A percentile compares a stretch with the other conserved stretches of the same genome.
Conservation (phyloP, 2,329 filamentous ascomycete genomes). For the Hypoxylon sp. region DNA sequence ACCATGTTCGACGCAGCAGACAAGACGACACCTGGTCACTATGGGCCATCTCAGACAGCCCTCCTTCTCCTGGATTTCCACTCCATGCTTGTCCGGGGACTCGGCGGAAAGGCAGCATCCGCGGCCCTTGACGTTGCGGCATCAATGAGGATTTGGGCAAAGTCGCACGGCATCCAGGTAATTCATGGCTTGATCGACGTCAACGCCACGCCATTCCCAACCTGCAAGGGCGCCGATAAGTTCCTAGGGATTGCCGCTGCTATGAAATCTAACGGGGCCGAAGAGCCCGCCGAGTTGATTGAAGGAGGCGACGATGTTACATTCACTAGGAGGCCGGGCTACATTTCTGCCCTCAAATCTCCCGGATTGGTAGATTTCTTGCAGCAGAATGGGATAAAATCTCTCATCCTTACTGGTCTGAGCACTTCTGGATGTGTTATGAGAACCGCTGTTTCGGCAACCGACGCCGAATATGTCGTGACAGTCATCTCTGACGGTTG, state of each 20-base stretch:
- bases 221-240: slow-evolving; percentile 5
- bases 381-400: slow-evolving; percentile 8
- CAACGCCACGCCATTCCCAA: slow-evolving; percentile 10
- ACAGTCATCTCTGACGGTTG: slow-evolving; percentile 20
- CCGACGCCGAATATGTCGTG: slow-evolving; percentile 13
- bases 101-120: neutral
- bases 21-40: slow-evolving; percentile 7
- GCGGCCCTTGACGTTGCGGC: slow-evolving; percentile 6
- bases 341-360: slow-evolving; percentile 20
- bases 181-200: slow-evolving; percentile 13
- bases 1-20: slow-evolving; percentile 14
- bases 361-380: slow-evolving; percentile 15
- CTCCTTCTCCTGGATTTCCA: slow-evolving; percentile 21
- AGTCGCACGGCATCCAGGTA: slow-evolving; percentile 14
- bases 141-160: slow-evolving; percentile 13
- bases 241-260: neutral
- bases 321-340: slow-evolving; percentile 11
- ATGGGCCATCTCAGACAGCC: slow-evolving; percentile 18
- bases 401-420: slow-evolving; percentile 12
- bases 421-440: slow-evolving; percentile 20
- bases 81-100: slow-evolving; percentile 4
- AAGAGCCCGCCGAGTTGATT: slow-evolving; percentile 6
- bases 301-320: slow-evolving; percentile 8
- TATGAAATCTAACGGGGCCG: neutral
- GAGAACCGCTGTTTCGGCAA: slow-evolving; percentile 17